Base-by-base conservation (phyloP, 441 rosid genomes). In the Populus hybrid region DNA sequence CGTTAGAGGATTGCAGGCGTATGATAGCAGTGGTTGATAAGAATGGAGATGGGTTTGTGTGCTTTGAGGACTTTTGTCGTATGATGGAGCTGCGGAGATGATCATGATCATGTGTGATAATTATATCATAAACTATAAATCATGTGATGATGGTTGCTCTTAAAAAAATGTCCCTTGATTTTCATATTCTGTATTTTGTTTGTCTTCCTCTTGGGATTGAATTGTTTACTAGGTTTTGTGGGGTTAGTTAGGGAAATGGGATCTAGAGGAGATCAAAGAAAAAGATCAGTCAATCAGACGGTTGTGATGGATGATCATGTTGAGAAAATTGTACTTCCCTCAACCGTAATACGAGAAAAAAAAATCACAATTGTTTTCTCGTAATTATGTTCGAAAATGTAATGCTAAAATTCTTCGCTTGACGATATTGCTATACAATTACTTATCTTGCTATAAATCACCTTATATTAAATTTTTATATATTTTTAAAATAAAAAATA, bases 1-100 rank as follows among this genome's bases (percentile, higher is more conserved):
- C 97, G 83, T 34, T 95, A n/a, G 97, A 92, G 18, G 99, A 95
- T 20, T 95, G 99, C 88, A 76, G 79, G 85, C 90, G 96, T 70
- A 95, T 95, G 98, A 91, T 95, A 86, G 92, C 90, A 3, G 86
- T 68, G 5, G 97, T 93, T 11, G 97, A 88, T 84, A 86, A 78
- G 68, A 93, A 88, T 53, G 91, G 89, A 7, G 93, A 92, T 14
- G 99, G 97, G 34, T 90, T 92, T 78, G 99, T 95, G 46, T 91
- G 98, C 79, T 94, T 93, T 81, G 90, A 89, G 71, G 99, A 95
- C 82, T 95, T 95, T 77, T 61, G 84, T 2, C 86, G 86, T 1
- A 89, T 95, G 97, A 95, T 95, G 99, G 91, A 85, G 79, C 81
- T 79, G 21, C 90, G 84, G 69, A 72, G 80, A 68, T 87, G 88